Percentiles rank a stretch among this genome's conserved stretches.
Evolutionary conservation across 2,329 filamentous ascomycete species (phyloP).

Genomic region (Monosporascus sp.): DNA sequence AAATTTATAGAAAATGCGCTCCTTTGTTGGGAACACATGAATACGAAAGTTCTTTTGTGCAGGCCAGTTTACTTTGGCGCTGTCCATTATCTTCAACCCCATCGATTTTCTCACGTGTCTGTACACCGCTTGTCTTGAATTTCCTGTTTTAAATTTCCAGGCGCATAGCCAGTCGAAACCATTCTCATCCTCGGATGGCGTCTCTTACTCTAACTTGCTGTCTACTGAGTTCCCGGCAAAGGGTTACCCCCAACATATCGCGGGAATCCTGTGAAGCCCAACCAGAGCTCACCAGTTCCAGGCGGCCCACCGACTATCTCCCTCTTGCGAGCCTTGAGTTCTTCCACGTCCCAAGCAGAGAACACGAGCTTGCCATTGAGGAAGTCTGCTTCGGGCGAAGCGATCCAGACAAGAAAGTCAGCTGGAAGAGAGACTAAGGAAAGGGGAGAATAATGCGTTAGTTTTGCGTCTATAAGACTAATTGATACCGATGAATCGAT

Average conservation of each 20-base stretch:
- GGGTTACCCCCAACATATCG: constrained; percentile 4
- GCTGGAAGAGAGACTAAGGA: constrained; percentile 3
- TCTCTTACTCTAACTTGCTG: too few species aligned
- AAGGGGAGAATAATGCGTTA: neutral
- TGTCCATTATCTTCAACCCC: too few species aligned
- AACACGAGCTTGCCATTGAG: constrained; percentile 7
- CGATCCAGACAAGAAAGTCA: constrained; percentile 8
- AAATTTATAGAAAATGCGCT: too few species aligned
- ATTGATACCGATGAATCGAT: neutral
- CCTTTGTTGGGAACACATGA: too few species aligned
- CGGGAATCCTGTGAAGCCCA: constrained; percentile 5
- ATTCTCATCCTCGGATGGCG: too few species aligned
- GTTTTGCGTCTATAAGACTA: neutral
- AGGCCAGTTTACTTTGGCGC: too few species aligned
- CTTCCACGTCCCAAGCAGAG: constrained; percentile 8
- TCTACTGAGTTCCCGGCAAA: neutral
- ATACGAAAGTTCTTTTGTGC: too few species aligned
- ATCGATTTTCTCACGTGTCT: too few species aligned
- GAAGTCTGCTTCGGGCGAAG: constrained; percentile 7
- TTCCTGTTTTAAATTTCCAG: too few species aligned
- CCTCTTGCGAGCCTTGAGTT: constrained; percentile 5
- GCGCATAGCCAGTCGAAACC: too few species aligned
- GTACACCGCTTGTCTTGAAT: too few species aligned
- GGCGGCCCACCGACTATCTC: constrained; percentile 6
- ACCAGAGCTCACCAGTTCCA: constrained; percentile 6